Percentiles rank a stretch among this genome's conserved stretches.
phyloP scores from a whole-genome alignment of 768 basidiomycete genomes.

The Leccinum uliginosum region DNA sequence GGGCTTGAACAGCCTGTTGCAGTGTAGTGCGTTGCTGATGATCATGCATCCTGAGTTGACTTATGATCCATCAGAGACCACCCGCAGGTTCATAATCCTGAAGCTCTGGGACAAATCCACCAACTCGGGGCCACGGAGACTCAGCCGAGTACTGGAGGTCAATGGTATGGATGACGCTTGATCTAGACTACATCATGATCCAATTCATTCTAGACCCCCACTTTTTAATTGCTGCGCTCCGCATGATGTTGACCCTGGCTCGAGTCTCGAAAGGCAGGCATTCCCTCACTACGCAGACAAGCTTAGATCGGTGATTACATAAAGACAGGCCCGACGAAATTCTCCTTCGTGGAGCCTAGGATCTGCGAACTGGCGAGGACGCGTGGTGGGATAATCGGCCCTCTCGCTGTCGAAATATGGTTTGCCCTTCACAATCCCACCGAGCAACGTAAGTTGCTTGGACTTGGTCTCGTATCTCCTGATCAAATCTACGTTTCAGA shows the following conservation, averaged over 20 bases:
- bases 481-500: slow-evolving; percentile 1
- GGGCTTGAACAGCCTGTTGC: slow-evolving; percentile 13
- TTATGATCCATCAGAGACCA: slow-evolving; percentile 7
- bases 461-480: background rate
- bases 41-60: background rate
- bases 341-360: slow-evolving; percentile 9
- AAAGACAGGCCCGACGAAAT: background rate
- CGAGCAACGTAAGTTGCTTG: slow-evolving; percentile 2
- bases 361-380: slow-evolving; percentile 12
- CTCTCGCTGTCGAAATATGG: slow-evolving; percentile 20
- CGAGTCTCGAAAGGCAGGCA: slow-evolving; percentile 12
- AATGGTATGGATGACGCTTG: slow-evolving; percentile 3
- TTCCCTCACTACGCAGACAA: too few relatives aligned
- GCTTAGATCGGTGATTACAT: too few relatives aligned
- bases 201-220: slow-evolving; percentile 1
- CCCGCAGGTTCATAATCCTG: background rate
- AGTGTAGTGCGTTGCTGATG: slow-evolving; percentile 10
- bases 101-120: background rate
- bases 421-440: slow-evolving; percentile 9
- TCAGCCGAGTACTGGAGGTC: slow-evolving; percentile 11
- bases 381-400: slow-evolving; percentile 8
- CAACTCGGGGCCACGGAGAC: background rate
- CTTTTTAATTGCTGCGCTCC: slow-evolving; percentile 13
- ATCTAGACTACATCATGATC: background rate
- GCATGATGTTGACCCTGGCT: slow-evolving; percentile 16